Conservation (phyloP, 2,329 filamentous ascomycete species). For the Penicillium sp. region DNA sequence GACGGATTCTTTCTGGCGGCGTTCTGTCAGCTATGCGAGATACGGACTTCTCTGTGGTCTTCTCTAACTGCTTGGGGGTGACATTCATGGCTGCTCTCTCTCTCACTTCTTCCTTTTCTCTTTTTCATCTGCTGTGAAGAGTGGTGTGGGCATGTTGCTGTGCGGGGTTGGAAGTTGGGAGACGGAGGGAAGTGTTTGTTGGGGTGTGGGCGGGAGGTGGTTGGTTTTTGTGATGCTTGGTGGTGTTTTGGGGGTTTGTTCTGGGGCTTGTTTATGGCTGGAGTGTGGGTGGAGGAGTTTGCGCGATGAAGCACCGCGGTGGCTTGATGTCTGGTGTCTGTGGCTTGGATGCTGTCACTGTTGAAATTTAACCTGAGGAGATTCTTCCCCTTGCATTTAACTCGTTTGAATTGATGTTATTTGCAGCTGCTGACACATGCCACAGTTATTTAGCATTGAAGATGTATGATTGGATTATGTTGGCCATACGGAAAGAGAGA, state of each 20-base stretch:
- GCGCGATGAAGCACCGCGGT: constrained; percentile 30
- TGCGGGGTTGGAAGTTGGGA: constrained; percentile 4
- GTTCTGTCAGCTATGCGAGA: constrained; percentile 1
- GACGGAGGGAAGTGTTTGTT: neutral
- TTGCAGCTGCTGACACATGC: neutral
- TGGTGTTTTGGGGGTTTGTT: neutral
- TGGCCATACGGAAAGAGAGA: no score
- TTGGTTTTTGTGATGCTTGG: constrained; percentile 2
- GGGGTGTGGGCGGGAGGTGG: constrained; percentile 9
- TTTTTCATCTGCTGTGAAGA: constrained; percentile 3
- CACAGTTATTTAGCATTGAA: neutral
- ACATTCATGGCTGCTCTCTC: neutral
- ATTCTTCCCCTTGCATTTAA: constrained; percentile 3
- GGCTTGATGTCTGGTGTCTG: constrained; percentile 18
- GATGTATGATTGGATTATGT: no score
- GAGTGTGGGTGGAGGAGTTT: constrained; percentile 5
- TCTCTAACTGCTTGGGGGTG: neutral
- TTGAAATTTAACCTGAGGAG: constrained; percentile 49
- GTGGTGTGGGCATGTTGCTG: neutral
- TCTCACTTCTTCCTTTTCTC: neutral
- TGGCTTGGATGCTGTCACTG: constrained; percentile 39
- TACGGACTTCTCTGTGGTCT: neutral
- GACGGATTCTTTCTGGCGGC: neutral
- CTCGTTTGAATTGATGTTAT: neutral
- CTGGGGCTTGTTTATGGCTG: constrained; percentile 3